Base-by-base conservation (phyloP, 192 early-diverging fungal species). In the Globomyces pollinis-pini region DNA sequence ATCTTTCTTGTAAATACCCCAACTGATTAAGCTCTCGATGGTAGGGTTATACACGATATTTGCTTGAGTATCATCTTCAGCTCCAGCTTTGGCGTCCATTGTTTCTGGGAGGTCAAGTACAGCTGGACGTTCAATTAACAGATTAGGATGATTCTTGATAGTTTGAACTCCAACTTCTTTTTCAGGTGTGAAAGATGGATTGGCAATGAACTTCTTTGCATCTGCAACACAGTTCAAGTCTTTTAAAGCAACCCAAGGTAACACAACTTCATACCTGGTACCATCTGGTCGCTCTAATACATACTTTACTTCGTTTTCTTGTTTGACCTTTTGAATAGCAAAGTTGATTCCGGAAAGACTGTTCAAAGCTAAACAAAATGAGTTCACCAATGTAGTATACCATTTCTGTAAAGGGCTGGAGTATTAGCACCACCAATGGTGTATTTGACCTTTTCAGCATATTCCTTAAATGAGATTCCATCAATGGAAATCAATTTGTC, bases 1-100 rank as follows among this genome's bases (percentile, higher is more conserved):
- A 7, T 59, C 33, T 8, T n/a, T 13, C n/a, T 59, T 18, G 39
- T 66, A 61, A 21, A 59, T 68, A 2, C 43, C 38, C 63, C 57
- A 68, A 3, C 12, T 29, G 31, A 67, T 41, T 33, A 26, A 55
- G 0, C 13, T 15, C 2, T 26, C 47, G 5, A 6, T n/a, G 15
- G 50, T 67, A 15, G 66, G 30, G 9, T 30, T 28, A 35, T 59
- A 59, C 0, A 39, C 7, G 13, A 38, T 42, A 3, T 57, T 16
- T 51, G 16, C 50, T 16, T 12, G 2, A 11, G 39, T 3, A 16
- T 4, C 39, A 4, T 9, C 39, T 42, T 42, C 15, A n/a, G 39
- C 3, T 42, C 3, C 39, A 49, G 3, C 20, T 28, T 4, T 29
- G 3, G 15, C 20, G 2, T 29, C 45, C 15, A 26, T 20, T 49